Conservation (phyloP, 768 basidiomycete species). For the Hericium coralloides region DNA sequence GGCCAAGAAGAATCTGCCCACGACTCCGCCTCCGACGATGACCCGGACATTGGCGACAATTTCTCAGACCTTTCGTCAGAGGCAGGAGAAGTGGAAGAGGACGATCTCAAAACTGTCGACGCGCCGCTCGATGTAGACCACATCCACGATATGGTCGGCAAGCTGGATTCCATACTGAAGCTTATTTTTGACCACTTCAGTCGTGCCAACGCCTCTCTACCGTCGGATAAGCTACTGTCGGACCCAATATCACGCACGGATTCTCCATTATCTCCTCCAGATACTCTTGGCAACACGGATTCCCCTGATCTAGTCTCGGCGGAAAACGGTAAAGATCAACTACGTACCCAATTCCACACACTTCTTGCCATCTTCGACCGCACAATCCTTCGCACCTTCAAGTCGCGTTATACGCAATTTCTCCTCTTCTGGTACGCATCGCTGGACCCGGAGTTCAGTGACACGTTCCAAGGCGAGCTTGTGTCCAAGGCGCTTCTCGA, state of each 20-base stretch:
- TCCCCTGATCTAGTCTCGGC: slow-evolving; percentile 16
- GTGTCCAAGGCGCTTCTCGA: slow-evolving; percentile 78
- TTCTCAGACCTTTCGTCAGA: slow-evolving; percentile 77
- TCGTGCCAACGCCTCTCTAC: slow-evolving; percentile 29
- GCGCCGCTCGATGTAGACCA: slow-evolving; percentile 52
- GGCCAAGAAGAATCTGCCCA: slow-evolving; percentile 59
- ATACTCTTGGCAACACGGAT: slow-evolving; percentile 1
- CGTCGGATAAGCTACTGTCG: slow-evolving; percentile 15
- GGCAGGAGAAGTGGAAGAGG: slow-evolving; percentile 41
- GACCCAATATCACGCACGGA: slow-evolving; percentile 21
- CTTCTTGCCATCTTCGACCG: slow-evolving; percentile 92
- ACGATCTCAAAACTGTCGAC: slow-evolving; percentile 27
- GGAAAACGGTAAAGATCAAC: slow-evolving; percentile 20
- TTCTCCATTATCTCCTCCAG: slow-evolving; percentile 12
- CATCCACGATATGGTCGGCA: slow-evolving; percentile 82
- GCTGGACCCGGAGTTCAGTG: slow-evolving; percentile 78
- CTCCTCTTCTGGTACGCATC: slow-evolving; percentile 94
- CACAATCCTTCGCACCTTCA: slow-evolving; percentile 89
- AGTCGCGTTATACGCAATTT: slow-evolving; percentile 96
- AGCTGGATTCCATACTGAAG: slow-evolving; percentile 82
- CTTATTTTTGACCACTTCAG: slow-evolving; percentile 84
- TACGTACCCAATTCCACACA: slow-evolving; percentile 65
- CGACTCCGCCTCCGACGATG: slow-evolving; percentile 44
- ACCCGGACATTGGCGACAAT: slow-evolving; percentile 39
- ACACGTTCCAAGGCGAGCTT: slow-evolving; percentile 92